Conservation (phyloP, 1,284 basidiomycete genomes). For the Erythrobasidium hasegawianum region DNA sequence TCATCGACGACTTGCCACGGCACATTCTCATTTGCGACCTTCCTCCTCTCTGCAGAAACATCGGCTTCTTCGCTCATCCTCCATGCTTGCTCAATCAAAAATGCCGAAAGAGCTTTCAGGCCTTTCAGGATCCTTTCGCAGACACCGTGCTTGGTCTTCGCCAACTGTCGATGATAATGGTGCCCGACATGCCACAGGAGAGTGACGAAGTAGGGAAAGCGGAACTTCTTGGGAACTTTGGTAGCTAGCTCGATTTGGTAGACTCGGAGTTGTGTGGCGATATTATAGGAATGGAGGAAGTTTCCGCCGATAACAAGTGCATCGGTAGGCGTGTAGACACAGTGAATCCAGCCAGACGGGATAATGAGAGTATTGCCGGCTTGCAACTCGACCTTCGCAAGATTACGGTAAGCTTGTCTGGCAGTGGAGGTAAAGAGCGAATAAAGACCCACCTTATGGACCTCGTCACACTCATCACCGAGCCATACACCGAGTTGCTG, state of each 20-base stretch:
- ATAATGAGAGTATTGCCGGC: constrained; percentile 62
- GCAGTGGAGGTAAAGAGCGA: too few species aligned
- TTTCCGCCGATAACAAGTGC: constrained; percentile 96
- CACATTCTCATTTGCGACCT: constrained; percentile 71
- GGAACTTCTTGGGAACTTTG: constrained; percentile 88
- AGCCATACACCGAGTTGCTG: constrained; percentile 84
- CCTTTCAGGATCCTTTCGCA: constrained; percentile 65
- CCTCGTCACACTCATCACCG: constrained; percentile 81
- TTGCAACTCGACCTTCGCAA: constrained; percentile 38
- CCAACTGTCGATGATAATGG: constrained; percentile 35
- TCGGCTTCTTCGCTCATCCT: constrained; percentile 61
- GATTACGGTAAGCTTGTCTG: too few species aligned
- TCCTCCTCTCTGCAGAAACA: constrained; percentile 52
- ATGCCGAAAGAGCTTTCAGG: constrained; percentile 64
- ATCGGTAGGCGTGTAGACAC: constrained; percentile 89
- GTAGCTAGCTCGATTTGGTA: constrained; percentile 88
- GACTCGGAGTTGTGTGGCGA: constrained; percentile 63
- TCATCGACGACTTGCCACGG: constrained; percentile 76
- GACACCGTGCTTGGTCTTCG: constrained; percentile 15
- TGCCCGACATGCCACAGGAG: constrained; percentile 49
- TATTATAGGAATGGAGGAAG: constrained; percentile 74
- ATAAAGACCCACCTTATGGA: constrained; percentile 73
- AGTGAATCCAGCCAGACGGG: constrained; percentile 95
- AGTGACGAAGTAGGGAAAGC: constrained; percentile 64
- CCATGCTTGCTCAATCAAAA: constrained; percentile 68